These are phyloP conservation scores for Penicillium goetzii DNA, from an alignment of 495 filamentous ascomycete species.

Conservation along the genomic window DNA sequence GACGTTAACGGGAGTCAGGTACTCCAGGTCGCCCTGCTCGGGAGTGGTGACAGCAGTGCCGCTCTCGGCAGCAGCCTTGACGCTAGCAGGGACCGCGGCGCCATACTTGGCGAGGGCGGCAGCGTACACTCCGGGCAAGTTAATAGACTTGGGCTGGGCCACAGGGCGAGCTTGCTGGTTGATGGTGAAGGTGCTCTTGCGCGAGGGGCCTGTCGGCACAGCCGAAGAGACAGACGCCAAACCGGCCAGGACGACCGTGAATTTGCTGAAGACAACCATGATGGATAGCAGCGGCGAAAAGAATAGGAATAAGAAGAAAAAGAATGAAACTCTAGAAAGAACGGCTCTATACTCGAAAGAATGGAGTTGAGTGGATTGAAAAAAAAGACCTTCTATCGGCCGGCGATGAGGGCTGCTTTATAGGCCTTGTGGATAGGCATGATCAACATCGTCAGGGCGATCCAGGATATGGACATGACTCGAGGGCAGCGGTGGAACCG, in stretches of 20 bases:
- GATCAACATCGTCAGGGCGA: neutral
- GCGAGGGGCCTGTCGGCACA: slow-evolving; percentile 32
- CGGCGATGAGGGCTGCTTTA: slow-evolving; percentile 30
- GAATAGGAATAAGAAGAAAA: neutral
- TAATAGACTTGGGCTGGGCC: slow-evolving; percentile 36
- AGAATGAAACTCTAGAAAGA: slow-evolving; percentile 22
- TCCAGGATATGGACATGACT: slow-evolving; percentile 4
- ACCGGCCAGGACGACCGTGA: slow-evolving; percentile 36
- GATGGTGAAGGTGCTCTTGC: slow-evolving; percentile 46
- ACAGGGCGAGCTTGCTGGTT: slow-evolving; percentile 39
- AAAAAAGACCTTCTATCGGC: slow-evolving; percentile 11
- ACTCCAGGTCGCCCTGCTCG: slow-evolving; percentile 62
- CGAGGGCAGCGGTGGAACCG: neutral
- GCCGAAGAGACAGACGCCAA: slow-evolving; percentile 41
- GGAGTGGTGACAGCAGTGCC: slow-evolving; percentile 58
- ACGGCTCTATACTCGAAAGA: slow-evolving; percentile 18
- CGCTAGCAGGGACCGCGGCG: slow-evolving; percentile 41
- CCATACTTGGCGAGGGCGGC: slow-evolving; percentile 50
- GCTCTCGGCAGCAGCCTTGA: slow-evolving; percentile 50
- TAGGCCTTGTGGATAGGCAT: slow-evolving; percentile 20
- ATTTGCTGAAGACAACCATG: slow-evolving; percentile 51
- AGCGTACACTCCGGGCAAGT: slow-evolving; percentile 48
- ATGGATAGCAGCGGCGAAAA: slow-evolving; percentile 19
- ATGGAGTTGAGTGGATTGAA: slow-evolving; percentile 16
- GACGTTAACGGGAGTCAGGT: slow-evolving; percentile 67